Evolutionary conservation across 106 monocot genomes (phyloP).

Genomic region (Dendrobium nobile): DNA sequence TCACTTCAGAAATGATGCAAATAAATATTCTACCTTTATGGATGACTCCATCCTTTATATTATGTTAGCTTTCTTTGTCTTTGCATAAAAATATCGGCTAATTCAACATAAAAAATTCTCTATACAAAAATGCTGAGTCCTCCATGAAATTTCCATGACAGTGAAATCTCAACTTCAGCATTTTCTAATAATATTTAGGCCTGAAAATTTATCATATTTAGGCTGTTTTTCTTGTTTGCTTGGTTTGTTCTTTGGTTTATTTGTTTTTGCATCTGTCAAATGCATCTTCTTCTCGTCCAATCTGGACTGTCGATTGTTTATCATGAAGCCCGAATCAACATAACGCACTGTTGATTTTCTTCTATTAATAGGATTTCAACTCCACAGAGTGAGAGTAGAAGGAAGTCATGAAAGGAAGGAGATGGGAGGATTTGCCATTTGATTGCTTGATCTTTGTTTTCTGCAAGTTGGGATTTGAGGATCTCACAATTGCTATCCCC

Average conservation of each 20-base stretch:
- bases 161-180: neutral
- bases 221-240: neutral
- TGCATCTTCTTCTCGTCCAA: no score
- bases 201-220: neutral
- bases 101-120: no score
- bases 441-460: conserved; percentile 25
- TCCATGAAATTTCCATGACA: neutral
- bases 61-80: no score
- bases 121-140: no score
- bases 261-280: no score
- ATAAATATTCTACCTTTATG: no score
- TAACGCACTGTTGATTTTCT: neutral
- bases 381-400: neutral
- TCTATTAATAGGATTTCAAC: neutral
- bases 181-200: conserved; percentile 1
- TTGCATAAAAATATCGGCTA: no score
- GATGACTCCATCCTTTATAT: no score
- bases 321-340: neutral
- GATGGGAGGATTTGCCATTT: conserved; percentile 24
- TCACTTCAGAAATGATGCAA: no score
- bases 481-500: conserved; percentile 8
- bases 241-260: neutral
- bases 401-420: conserved; percentile 12
- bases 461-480: conserved; percentile 19
- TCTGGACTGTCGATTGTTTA: neutral